phyloP scores from a whole-genome alignment of 2,329 filamentous ascomycete genomes.

The Lecanosticta acicola region DNA sequence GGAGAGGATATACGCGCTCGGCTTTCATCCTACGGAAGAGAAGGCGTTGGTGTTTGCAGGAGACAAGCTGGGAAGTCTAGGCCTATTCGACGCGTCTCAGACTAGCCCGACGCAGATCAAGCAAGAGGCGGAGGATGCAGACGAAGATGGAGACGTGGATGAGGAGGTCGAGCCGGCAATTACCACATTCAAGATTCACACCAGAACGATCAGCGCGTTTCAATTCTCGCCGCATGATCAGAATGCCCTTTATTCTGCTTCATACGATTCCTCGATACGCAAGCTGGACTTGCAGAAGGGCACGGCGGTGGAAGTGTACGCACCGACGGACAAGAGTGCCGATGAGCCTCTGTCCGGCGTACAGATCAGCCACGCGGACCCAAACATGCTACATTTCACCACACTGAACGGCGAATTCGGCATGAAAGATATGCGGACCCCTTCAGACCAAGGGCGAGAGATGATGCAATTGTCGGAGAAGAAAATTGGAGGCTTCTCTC shows the following conservation, averaged over 20 bases:
- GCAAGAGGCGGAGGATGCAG: constrained; percentile 51
- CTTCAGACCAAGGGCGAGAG: constrained; percentile 50
- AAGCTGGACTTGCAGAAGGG: constrained; percentile 78
- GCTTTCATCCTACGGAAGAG: constrained; percentile 78
- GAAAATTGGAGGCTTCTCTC: constrained; percentile 90
- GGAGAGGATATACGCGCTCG: constrained; percentile 78
- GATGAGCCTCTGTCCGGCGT: constrained; percentile 80
- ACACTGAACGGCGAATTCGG: constrained; percentile 78
- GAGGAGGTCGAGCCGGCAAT: constrained; percentile 69
- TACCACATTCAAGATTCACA: constrained; percentile 83
- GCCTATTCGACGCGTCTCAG: constrained; percentile 84
- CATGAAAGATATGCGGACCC: constrained; percentile 67
- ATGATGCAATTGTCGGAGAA: constrained; percentile 77
- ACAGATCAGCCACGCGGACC: constrained; percentile 66
- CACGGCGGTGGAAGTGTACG: constrained; percentile 74
- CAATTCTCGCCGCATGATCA: constrained; percentile 67
- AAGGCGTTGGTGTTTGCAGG: constrained; percentile 90
- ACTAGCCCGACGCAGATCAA: constrained; percentile 42
- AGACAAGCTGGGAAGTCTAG: constrained; percentile 86
- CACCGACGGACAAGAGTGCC: constrained; percentile 60
- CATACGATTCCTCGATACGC: constrained; percentile 88
- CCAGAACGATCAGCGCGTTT: constrained; percentile 80
- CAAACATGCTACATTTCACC: constrained; percentile 76
- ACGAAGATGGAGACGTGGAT: constrained; percentile 63
- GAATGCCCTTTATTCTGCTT: constrained; percentile 74